Percentiles rank a stretch among this genome's conserved stretches.
Evolutionary conservation across 768 basidiomycete genomes (phyloP).

Genomic region (Albatrellus ellisii): DNA sequence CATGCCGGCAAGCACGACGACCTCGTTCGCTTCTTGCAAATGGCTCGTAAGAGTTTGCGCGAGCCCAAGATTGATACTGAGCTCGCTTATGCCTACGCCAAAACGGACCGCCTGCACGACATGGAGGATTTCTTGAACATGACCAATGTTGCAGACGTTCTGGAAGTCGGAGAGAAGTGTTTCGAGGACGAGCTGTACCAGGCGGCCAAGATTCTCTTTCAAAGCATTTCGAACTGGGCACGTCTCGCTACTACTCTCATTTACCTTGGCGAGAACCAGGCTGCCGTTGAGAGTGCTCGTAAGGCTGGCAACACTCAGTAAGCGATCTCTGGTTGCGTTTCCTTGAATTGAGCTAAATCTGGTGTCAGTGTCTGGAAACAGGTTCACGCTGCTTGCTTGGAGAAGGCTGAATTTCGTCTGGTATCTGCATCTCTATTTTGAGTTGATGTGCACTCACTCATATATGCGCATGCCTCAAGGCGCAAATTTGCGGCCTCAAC

Average conservation of each 20-base stretch:
- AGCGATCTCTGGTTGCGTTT: constrained; percentile 17
- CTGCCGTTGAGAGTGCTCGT: constrained; percentile 96
- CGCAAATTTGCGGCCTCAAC: constrained; percentile 98
- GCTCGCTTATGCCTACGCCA: constrained; percentile 95
- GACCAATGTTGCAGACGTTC: constrained; percentile 96
- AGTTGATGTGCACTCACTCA: neutral
- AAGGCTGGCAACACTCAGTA: constrained; percentile 99
- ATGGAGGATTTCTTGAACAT: constrained; percentile 99
- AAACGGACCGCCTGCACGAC: constrained; percentile 93
- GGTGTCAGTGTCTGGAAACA: constrained; percentile 91
- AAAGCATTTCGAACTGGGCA: constrained; percentile 98
- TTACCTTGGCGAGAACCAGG: constrained; percentile 95
- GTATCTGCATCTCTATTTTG: constrained; percentile 26
- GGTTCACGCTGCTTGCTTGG: constrained; percentile 95
- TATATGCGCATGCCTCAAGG: constrained; percentile 27
- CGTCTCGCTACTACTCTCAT: constrained; percentile 95
- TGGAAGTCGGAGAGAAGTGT: constrained; percentile 98
- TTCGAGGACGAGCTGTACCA: constrained; percentile 98
- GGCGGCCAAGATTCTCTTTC: constrained; percentile 90
- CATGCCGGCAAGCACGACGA: constrained; percentile 90
- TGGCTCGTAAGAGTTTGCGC: constrained; percentile 93
- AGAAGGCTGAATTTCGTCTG: constrained; percentile 93
- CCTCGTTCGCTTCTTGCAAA: constrained; percentile 93
- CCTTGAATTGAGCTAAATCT: constrained; percentile 9
- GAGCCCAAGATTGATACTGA: constrained; percentile 99